Percentiles rank a stretch among this genome's conserved stretches.
phyloP scores from a whole-genome alignment of 805 yeast species.

The Wickerhamiella sergipiensis region DNA sequence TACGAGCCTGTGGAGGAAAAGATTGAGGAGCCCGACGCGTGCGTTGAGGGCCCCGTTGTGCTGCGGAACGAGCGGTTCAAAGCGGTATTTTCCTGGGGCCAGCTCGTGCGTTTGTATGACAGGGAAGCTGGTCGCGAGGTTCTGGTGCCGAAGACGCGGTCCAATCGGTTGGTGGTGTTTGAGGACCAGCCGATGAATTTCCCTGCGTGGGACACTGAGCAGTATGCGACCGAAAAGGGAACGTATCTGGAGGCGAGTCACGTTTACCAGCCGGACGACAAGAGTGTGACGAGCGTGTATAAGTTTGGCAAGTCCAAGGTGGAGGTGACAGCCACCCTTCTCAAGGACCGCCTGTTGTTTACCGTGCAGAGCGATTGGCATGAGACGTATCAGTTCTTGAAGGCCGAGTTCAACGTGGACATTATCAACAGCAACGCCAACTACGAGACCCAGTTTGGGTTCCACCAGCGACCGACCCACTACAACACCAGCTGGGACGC shows the following conservation, averaged over 20 bases:
- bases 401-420: conserved; percentile 89
- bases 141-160: conserved; percentile 52
- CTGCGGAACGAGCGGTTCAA: conserved; percentile 49
- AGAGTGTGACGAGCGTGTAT: conserved; percentile 3
- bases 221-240: conserved; percentile 67
- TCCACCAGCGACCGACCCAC: conserved; percentile 86
- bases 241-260: conserved; percentile 28
- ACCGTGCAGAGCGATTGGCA: conserved; percentile 68
- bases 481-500: conserved; percentile 92
- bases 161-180: conserved; percentile 67
- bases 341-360: conserved; percentile 33
- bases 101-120: conserved; percentile 53
- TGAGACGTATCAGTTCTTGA: conserved; percentile 74
- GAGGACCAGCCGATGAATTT: conserved; percentile 83
- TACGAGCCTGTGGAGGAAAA: neutral
- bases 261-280: conserved; percentile 3
- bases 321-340: conserved; percentile 24
- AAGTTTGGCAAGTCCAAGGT: conserved; percentile 10
- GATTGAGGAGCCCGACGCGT: neutral
- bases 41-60: conserved; percentile 15
- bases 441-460: conserved; percentile 90
- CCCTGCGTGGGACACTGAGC: conserved; percentile 98
- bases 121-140: conserved; percentile 46
- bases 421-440: conserved; percentile 62
- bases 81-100: conserved; percentile 49